phyloP scores from a whole-genome alignment of 495 filamentous ascomycete species.

The Ramalina peruviana region DNA sequence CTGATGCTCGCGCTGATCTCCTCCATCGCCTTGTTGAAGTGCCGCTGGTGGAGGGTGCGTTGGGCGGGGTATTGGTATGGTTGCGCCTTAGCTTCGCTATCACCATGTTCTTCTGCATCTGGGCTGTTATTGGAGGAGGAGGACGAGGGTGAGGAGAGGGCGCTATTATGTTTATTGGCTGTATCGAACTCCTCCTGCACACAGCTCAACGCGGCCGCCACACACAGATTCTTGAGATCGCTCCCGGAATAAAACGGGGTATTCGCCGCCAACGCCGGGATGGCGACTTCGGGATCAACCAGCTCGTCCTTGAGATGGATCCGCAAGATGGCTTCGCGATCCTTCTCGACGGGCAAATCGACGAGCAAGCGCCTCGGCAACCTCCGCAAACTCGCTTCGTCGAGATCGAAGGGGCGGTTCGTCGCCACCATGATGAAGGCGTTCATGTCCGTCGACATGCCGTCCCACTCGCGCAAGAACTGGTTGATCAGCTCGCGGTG shows the following conservation, averaged over 20 bases:
- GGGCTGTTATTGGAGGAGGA: background rate
- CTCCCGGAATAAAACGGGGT: constrained; percentile 95
- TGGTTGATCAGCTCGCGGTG: constrained; percentile 94
- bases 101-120: too few relatives aligned
- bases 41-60: constrained; percentile 47
- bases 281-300: constrained; percentile 52
- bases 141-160: background rate
- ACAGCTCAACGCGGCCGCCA: constrained; percentile 78
- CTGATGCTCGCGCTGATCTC: constrained; percentile 89
- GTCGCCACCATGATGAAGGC: constrained; percentile 99
- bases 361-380: constrained; percentile 76
- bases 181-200: constrained; percentile 70
- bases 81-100: background rate
- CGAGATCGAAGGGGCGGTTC: constrained; percentile 87
- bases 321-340: constrained; percentile 63
- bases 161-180: constrained; percentile 31
- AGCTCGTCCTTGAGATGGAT: constrained; percentile 75
- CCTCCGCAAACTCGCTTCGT: constrained; percentile 77
- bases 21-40: constrained; percentile 74
- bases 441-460: constrained; percentile 59
- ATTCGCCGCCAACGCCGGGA: constrained; percentile 53
- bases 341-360: constrained; percentile 67
- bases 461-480: constrained; percentile 96
- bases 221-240: constrained; percentile 86
- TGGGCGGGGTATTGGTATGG: constrained; percentile 47